Evolutionary conservation across 306 rosid genomes (phyloP).

Genomic region (Argentina anserina): DNA sequence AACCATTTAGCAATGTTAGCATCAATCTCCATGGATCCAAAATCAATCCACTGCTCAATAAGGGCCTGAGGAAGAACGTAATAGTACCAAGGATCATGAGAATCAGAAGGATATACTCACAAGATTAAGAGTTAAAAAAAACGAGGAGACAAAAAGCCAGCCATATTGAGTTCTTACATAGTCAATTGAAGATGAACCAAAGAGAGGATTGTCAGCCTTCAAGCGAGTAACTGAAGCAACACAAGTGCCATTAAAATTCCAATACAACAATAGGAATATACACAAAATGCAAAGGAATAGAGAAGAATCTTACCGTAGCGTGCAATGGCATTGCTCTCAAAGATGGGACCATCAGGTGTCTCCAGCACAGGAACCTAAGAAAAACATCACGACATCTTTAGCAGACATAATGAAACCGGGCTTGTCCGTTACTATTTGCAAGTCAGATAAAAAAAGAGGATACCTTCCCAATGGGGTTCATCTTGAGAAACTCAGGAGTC

Average conservation of each 20-base stretch:
- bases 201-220: constrained; percentile 44
- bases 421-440: background rate
- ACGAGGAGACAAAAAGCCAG: too few relatives aligned
- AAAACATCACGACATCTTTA: background rate
- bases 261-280: background rate
- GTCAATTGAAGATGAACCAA: constrained; percentile 59
- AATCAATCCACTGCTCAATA: constrained; percentile 86
- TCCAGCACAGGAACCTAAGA: constrained; percentile 72
- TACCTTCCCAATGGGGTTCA: constrained; percentile 88
- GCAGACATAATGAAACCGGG: background rate
- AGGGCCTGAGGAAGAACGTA: constrained; percentile 47
- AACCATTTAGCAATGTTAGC: constrained; percentile 29
- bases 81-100: background rate
- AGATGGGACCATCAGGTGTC: constrained; percentile 70
- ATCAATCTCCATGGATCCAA: constrained; percentile 66
- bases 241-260: background rate
- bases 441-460: background rate
- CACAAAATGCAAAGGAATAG: background rate
- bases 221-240: constrained; percentile 58
- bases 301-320: constrained; percentile 51
- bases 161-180: constrained; percentile 28
- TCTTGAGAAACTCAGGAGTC: constrained; percentile 66
- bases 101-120: background rate
- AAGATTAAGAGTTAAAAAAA: background rate
- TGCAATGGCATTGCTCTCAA: constrained; percentile 86